phyloP scores from a whole-genome alignment of 345 rosid species.

The Euphorbia lathyris region DNA sequence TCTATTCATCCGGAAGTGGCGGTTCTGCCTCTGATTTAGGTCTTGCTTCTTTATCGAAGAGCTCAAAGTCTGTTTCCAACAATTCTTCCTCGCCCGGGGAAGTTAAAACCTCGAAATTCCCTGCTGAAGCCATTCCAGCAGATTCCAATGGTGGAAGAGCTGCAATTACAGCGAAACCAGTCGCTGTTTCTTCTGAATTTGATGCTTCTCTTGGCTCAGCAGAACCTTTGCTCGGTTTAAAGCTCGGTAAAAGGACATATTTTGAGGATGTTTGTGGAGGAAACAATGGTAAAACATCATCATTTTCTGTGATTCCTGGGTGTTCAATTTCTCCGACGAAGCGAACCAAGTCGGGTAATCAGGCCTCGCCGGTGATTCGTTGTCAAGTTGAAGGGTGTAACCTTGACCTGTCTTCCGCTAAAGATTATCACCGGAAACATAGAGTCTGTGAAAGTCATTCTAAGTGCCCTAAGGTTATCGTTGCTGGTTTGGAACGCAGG shows the following conservation, averaged over 20 bases:
- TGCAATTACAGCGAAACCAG: constrained; percentile 26
- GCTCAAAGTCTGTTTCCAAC: constrained; percentile 65
- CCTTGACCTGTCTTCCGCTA: constrained; percentile 74
- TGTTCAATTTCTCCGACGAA: constrained; percentile 50
- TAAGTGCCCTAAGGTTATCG: constrained; percentile 66
- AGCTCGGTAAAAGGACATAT: constrained; percentile 76
- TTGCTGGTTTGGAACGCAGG: constrained; percentile 76
- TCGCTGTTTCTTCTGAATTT: constrained; percentile 40
- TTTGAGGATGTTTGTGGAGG: constrained; percentile 58
- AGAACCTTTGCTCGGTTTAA: constrained; percentile 71
- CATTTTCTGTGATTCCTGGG: constrained; percentile 31
- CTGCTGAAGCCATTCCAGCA: constrained; percentile 44
- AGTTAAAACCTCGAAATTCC: constrained; percentile 37
- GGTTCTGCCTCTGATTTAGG: constrained; percentile 66
- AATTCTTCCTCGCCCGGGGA: constrained; percentile 61
- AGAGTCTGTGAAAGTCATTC: constrained; percentile 84
- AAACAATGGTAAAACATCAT: constrained; percentile 43
- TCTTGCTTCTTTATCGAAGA: constrained; percentile 59
- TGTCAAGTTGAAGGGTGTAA: constrained; percentile 90
- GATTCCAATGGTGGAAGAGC: constrained; percentile 39
- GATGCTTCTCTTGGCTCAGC: constrained; percentile 66
- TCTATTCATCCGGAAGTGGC: constrained; percentile 53
- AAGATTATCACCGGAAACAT: constrained; percentile 81
- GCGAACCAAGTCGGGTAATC: constrained; percentile 58
- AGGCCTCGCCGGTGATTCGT: constrained; percentile 35